Conservation (phyloP, 2,329 filamentous ascomycete genomes). For the Periglandula ipomoeae region DNA sequence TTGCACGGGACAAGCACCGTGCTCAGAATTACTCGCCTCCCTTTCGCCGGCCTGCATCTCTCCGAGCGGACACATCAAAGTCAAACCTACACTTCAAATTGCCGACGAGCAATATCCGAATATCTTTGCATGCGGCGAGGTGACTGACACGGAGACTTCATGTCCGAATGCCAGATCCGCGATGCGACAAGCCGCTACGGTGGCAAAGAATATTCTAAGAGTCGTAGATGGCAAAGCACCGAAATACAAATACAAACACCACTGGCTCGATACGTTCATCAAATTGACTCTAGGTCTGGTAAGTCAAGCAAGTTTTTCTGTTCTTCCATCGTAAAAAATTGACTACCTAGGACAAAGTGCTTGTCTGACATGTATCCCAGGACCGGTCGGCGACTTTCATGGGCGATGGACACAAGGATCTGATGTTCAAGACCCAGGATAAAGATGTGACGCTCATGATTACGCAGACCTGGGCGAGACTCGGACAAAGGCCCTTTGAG, state of each 20-base stretch:
- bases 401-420: conserved; percentile 32
- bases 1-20: conserved; percentile 50
- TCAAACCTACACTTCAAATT: conserved; percentile 50
- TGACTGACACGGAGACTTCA: conserved; percentile 40
- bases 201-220: conserved; percentile 44
- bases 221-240: conserved; percentile 32
- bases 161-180: conserved; percentile 47
- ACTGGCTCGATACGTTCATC: conserved; percentile 38
- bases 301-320: conserved; percentile 13
- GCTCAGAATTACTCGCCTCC: conserved; percentile 36
- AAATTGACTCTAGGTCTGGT: conserved; percentile 45
- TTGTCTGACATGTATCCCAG: too few species aligned
- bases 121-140: too few species aligned
- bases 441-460: conserved; percentile 36
- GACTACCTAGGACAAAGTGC: neutral
- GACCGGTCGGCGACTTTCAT: conserved; percentile 34
- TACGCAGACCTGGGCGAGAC: conserved; percentile 20
- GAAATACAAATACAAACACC: conserved; percentile 28
- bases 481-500: conserved; percentile 39
- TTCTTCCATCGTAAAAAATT: neutral
- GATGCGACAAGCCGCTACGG: conserved; percentile 41
- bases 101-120: conserved; percentile 35
- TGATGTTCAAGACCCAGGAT: conserved; percentile 32
- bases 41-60: conserved; percentile 36
- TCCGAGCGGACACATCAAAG: conserved; percentile 38